Conservation (phyloP, 805 yeast genomes). For the Candida insectalens region DNA sequence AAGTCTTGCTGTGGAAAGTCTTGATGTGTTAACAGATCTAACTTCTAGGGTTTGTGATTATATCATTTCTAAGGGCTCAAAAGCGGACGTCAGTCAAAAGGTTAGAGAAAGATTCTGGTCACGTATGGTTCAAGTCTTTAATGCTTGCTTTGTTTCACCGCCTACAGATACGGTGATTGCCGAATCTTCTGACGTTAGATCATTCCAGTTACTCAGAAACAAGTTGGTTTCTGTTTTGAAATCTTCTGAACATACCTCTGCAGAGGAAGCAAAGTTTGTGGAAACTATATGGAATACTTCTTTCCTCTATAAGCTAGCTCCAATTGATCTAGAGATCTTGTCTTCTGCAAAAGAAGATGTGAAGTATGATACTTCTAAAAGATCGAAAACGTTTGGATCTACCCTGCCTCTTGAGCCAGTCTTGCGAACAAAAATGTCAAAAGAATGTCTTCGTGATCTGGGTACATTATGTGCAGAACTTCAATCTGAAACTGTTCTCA, state of each 20-base stretch:
- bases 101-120: conserved; percentile 26
- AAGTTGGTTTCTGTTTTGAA: conserved; percentile 18
- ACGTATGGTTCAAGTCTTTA: conserved; percentile 30
- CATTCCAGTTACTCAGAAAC: conserved; percentile 30
- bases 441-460: conserved; percentile 46
- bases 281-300: conserved; percentile 48
- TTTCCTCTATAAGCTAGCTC: conserved; percentile 48
- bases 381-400: conserved; percentile 52
- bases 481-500: conserved; percentile 27
- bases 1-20: conserved; percentile 49
- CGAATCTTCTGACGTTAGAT: conserved; percentile 8
- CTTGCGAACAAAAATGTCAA: conserved; percentile 39
- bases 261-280: conserved; percentile 33
- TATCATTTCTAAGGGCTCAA: conserved; percentile 4
- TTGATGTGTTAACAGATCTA: conserved; percentile 29
- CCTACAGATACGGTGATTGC: conserved; percentile 7
- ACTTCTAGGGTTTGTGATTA: conserved; percentile 23
- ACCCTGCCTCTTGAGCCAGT: conserved; percentile 39
- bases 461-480: no score
- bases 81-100: conserved; percentile 8
- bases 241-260: conserved; percentile 3
- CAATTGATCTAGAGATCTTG: conserved; percentile 30
- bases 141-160: conserved; percentile 29
- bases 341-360: no score
- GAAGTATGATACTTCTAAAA: no score